Conservation (phyloP, 805 yeast species). For the Saturnispora sanitii region DNA sequence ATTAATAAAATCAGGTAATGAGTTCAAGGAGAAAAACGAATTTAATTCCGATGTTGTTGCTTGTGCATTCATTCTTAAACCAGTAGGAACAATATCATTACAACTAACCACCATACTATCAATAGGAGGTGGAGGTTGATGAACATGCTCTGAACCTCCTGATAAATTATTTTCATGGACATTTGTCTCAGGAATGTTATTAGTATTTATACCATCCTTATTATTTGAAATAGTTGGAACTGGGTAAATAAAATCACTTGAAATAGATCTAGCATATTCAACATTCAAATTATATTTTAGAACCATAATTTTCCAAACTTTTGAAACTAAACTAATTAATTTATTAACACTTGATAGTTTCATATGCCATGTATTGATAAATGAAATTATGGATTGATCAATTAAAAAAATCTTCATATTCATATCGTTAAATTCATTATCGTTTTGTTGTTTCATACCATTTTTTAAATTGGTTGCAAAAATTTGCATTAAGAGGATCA, state of each 20-base stretch:
- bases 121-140: background rate
- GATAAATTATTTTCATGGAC: too few relatives aligned
- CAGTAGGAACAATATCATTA: constrained; percentile 20
- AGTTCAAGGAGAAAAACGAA: background rate
- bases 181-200: too few relatives aligned
- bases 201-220: background rate
- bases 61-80: constrained; percentile 13
- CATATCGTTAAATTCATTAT: constrained; percentile 16
- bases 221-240: constrained; percentile 5
- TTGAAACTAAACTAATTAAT: constrained; percentile 15
- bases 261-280: constrained; percentile 7
- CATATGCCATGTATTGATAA: constrained; percentile 19
- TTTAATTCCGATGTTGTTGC: background rate
- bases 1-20: background rate
- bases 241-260: constrained; percentile 9
- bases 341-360: constrained; percentile 20
- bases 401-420: constrained; percentile 24
- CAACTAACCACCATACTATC: constrained; percentile 11
- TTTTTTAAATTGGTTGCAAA: constrained; percentile 43
- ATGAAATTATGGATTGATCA: constrained; percentile 15
- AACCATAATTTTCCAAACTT: constrained; percentile 20
- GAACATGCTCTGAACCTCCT: too few relatives aligned
- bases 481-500: constrained; percentile 42
- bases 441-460: constrained; percentile 17
- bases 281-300: constrained; percentile 14